Evolutionary conservation across 1,284 basidiomycete species (phyloP).

Genomic region (Cystobasidiaceae sp.): DNA sequence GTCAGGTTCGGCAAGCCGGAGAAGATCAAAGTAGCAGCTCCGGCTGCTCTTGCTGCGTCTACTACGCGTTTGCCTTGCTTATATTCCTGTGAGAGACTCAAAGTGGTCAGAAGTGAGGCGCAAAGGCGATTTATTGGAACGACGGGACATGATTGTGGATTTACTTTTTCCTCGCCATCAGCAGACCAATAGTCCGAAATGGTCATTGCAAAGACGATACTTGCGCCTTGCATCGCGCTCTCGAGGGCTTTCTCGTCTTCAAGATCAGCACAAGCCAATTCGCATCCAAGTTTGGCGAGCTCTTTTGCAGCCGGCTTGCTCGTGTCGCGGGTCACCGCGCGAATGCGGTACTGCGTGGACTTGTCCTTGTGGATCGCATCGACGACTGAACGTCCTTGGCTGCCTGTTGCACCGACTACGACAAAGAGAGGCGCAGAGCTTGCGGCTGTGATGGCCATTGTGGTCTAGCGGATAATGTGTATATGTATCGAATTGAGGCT

Average conservation of each 20-base stretch:
- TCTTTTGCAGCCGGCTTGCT: conserved; percentile 32
- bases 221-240: conserved; percentile 34
- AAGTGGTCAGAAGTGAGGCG: too few relatives aligned
- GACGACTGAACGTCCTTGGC: conserved; percentile 39
- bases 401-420: conserved; percentile 38
- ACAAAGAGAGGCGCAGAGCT: conserved; percentile 23
- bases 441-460: neutral
- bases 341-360: conserved; percentile 33
- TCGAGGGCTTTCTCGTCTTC: conserved; percentile 19
- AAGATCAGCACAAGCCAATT: conserved; percentile 36
- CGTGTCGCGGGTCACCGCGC: conserved; percentile 38
- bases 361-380: conserved; percentile 31
- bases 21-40: conserved; percentile 38
- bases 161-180: conserved; percentile 31
- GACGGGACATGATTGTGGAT: neutral
- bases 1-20: conserved; percentile 34
- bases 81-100: conserved; percentile 17
- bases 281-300: conserved; percentile 33
- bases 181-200: conserved; percentile 31
- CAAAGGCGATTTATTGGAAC: too few relatives aligned
- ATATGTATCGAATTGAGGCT: too few relatives aligned
- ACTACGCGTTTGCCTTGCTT: conserved; percentile 34
- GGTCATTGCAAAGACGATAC: conserved; percentile 39
- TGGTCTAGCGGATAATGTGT: too few relatives aligned
- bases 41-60: conserved; percentile 34